These are phyloP conservation scores for Pseudonitzschia multiseries DNA, from an alignment of 108 stramenopile genomes.

Conservation along the genomic window DNA sequence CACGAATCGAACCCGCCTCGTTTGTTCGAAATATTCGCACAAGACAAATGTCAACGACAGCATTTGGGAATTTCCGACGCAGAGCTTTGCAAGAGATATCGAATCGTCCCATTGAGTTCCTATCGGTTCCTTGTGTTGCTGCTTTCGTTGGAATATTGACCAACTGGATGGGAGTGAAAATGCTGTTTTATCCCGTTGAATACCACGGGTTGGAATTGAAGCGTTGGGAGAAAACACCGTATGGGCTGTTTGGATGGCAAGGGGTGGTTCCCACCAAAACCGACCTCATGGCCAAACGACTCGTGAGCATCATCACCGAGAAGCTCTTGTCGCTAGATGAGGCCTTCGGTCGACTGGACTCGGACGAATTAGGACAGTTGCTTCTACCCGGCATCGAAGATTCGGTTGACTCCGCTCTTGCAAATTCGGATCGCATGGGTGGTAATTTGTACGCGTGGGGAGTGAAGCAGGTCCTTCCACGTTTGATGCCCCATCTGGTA, in stretches of 20 bases:
- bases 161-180: conserved; percentile 48
- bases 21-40: neutral
- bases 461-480: conserved; percentile 54
- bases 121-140: conserved; percentile 69
- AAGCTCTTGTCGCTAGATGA: conserved; percentile 59
- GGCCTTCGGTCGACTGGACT: conserved; percentile 65
- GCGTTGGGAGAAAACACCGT: conserved; percentile 52
- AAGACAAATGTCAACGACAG: neutral
- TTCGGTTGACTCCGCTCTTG: conserved; percentile 44
- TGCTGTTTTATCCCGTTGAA: conserved; percentile 78
- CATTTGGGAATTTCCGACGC: neutral
- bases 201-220: conserved; percentile 58
- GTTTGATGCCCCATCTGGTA: conserved; percentile 47
- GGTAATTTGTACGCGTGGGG: conserved; percentile 24
- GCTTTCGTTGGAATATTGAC: conserved; percentile 70
- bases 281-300: conserved; percentile 70
- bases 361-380: conserved; percentile 42
- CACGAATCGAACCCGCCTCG: neutral
- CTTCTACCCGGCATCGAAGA: conserved; percentile 53
- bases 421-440: conserved; percentile 9
- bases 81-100: conserved; percentile 19
- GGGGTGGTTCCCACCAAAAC: conserved; percentile 82
- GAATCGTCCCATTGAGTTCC: conserved; percentile 45
- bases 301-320: conserved; percentile 68
- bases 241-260: conserved; percentile 80